Conservation (phyloP, 2,329 filamentous ascomycete genomes). For the Cladosporium sp. region DNA sequence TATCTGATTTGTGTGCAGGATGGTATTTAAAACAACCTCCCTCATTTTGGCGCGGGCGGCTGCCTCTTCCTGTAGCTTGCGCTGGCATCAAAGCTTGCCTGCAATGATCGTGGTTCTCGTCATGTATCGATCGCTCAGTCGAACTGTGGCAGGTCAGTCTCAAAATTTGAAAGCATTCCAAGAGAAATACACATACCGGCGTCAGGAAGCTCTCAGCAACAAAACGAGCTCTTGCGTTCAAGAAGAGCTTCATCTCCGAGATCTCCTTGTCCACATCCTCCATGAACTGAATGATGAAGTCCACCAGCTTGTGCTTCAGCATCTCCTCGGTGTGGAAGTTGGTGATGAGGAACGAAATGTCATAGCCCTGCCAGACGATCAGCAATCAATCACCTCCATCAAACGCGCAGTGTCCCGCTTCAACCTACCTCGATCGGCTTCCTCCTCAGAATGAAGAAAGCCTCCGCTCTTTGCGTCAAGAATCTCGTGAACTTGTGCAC, state of each 20-base stretch:
- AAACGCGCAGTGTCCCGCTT: neutral
- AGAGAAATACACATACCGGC: conserved; percentile 59
- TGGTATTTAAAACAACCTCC: too few species aligned
- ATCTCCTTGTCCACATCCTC: conserved; percentile 99
- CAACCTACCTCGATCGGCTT: conserved; percentile 83
- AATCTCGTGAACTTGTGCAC: conserved; percentile 99
- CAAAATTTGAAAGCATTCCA: neutral
- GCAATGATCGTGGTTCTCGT: conserved; percentile 13
- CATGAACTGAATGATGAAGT: conserved; percentile 99
- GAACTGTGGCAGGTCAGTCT: conserved; percentile 24
- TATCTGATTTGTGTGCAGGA: neutral
- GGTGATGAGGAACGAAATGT: conserved; percentile 97
- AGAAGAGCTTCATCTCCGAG: conserved; percentile 99
- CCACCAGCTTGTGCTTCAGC: conserved; percentile 97
- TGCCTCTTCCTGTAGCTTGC: neutral
- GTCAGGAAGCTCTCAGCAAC: conserved; percentile 98
- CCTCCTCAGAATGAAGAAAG: conserved; percentile 92
- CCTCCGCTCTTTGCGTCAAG: conserved; percentile 91
- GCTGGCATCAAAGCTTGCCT: neutral
- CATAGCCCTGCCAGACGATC: conserved; percentile 70
- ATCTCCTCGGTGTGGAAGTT: conserved; percentile 99
- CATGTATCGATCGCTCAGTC: conserved; percentile 20
- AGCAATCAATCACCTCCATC: conserved; percentile 14
- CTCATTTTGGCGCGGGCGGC: neutral
- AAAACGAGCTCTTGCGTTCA: conserved; percentile 95